Evolutionary conservation across 2,329 filamentous ascomycete genomes (phyloP), one percentile per base, ranked within the genome.

Genomic region (Fusarium longipes): DNA sequence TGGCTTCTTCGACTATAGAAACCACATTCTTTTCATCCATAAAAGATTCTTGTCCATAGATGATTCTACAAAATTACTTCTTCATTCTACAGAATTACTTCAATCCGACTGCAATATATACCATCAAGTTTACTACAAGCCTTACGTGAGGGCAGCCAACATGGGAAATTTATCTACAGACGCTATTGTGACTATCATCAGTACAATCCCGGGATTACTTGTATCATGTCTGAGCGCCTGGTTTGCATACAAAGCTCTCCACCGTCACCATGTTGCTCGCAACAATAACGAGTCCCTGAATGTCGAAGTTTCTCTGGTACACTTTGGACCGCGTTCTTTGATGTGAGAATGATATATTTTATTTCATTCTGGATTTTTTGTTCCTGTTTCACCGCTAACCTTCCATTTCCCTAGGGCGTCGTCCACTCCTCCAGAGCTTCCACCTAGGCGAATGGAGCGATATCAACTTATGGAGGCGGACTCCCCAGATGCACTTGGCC

Each of bases 221-320:
- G 6, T 59, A 1, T 57, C 56, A 3, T 24, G 18, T 15, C 8
- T 57, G 1, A 51, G 44, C 33, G 32, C 44, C 3, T 60, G 54
- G 53, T n/a, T 60, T 8, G 57, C 57, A 3, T 61, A 61, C 32
- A 12, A 27, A 12, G n/a, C 32, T 17, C 15, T 45, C 8, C 39
- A 30, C 5, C 40, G 32, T 8, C 40, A 8, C 1, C 5, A 7
- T 25, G 5, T n/a, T 17, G 18, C 10, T 5, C 14, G 15, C 5
- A 47, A 10, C 6, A 39, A 45, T 11, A 6, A 45, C 14, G 39
- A 53, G 7, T 29, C 38, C 10, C 6, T 9, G 15, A 29, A 22
- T 3, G 22, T 44, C 6, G 50, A 20, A 20, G 8, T 25, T n/a
- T 9, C n/a, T 22, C 4, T 22, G 3, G 14, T 32, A 3, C 27